Base-by-base conservation (phyloP, 169 alveolate genomes). In the Plasmodium relictum region DNA sequence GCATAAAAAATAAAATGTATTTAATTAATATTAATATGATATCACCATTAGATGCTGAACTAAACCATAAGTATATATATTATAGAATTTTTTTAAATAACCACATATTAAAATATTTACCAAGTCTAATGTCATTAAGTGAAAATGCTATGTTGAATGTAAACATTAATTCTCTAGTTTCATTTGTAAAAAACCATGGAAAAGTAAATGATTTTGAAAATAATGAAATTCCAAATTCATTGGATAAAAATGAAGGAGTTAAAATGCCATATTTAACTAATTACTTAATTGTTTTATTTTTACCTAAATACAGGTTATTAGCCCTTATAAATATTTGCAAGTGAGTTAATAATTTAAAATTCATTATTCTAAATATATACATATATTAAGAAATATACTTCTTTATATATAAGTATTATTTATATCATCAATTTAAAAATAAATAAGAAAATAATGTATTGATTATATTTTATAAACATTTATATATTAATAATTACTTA, bases 321-420 rank as follows among this genome's bases (percentile, higher is more conserved):
- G 89, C 89, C 5, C 89, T 76, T 12, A 76, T 76, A 44, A 76
- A 76, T 63, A 76, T 76, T 56, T 76, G 89, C 89, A 76, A 62
- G 89, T 76, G 45, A 63, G 89, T 69, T 10, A n/a, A 50, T n/a
- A 50, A 50, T n/a, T 50, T 3, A 14, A 0, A n/a, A n/a, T n/a
- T n/a, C n/a, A n/a, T n/a, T n/a, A n/a, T n/a, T n/a, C n/a, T n/a
- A n/a, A n/a, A n/a, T 6, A 22, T 0, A 59, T 59, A 31, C 69
- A 12, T 20, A 12, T 59, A 31, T 59, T 16, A 59, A 16, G 3
- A 22, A 16, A 22, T 59, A 22, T 20, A 59, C 24, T n/a, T 59
- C 12, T 58, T 14, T 48, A 48, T 48, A 48, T 50, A 50, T 50
- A 50, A 3, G 18, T n/a, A n/a, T n/a, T n/a, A n/a, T n/a, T n/a